These are phyloP conservation scores for Brassica nigra DNA, from an alignment of 345 rosid genomes.

Conservation along the genomic window DNA sequence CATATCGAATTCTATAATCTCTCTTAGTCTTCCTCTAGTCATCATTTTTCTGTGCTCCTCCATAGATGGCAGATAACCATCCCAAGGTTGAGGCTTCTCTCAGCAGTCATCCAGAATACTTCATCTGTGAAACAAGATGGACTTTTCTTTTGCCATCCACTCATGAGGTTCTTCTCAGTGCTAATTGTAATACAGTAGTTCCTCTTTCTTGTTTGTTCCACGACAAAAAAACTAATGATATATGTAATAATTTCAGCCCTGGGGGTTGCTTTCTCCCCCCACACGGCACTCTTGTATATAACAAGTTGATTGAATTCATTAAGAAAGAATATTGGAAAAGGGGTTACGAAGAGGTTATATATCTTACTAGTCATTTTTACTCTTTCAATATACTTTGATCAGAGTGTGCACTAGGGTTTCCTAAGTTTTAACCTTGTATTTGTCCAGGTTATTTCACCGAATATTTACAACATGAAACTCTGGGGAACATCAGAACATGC, in stretches of 20 bases:
- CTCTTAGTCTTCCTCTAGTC: neutral
- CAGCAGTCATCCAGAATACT: neutral
- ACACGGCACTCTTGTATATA: constrained; percentile 82
- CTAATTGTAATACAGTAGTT: constrained; percentile 1
- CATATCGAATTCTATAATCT: neutral
- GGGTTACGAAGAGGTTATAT: constrained; percentile 86
- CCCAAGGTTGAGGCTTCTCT: neutral
- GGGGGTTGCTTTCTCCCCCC: constrained; percentile 99
- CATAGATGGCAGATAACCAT: neutral
- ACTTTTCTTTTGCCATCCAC: constrained; percentile 82
- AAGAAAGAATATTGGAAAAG: constrained; percentile 69
- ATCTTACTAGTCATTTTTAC: neutral
- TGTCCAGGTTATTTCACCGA: constrained; percentile 85
- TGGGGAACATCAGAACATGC: constrained; percentile 99
- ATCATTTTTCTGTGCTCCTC: neutral
- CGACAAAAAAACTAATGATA: constrained; percentile 6
- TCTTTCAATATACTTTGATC: constrained; percentile 8
- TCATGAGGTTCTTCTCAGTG: constrained; percentile 52
- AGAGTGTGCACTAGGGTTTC: neutral
- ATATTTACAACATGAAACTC: constrained; percentile 91
- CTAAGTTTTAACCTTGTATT: constrained; percentile 14
- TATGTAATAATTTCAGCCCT: constrained; percentile 61
- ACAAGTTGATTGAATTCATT: constrained; percentile 80
- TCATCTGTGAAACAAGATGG: constrained; percentile 18
- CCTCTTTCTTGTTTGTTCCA: constrained; percentile 3